phyloP scores from a whole-genome alignment of 1,284 basidiomycete species.

The Ustilago loliicola region DNA sequence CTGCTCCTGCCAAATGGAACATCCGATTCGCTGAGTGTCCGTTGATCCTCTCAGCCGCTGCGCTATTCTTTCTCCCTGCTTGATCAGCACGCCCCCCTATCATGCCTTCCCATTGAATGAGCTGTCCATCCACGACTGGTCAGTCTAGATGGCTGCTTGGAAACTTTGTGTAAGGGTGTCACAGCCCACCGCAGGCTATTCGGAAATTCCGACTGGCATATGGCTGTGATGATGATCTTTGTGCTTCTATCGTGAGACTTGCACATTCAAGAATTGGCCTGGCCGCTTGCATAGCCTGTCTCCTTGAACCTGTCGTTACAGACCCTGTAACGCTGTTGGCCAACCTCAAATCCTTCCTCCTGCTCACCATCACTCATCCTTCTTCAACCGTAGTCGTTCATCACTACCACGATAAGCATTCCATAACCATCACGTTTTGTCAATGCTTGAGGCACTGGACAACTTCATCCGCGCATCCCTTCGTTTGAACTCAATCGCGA shows the following conservation, averaged over 20 bases:
- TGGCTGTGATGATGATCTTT: not conserved
- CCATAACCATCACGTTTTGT: too few relatives aligned
- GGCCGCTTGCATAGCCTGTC: not conserved
- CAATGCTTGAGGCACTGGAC: too few relatives aligned
- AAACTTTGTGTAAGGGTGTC: too few relatives aligned
- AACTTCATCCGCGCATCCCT: too few relatives aligned
- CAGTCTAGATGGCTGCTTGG: not conserved
- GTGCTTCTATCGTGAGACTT: conserved; percentile 9
- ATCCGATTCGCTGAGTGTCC: conserved; percentile 1
- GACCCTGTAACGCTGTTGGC: too few relatives aligned
- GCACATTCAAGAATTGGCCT: not conserved
- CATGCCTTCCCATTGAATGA: not conserved
- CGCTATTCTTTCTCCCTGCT: not conserved
- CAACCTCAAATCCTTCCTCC: too few relatives aligned
- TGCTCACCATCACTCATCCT: too few relatives aligned
- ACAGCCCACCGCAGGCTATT: not conserved
- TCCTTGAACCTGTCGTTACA: too few relatives aligned
- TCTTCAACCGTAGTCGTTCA: too few relatives aligned
- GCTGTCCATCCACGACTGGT: not conserved
- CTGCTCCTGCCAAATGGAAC: not conserved
- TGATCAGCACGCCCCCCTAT: conserved; percentile 2
- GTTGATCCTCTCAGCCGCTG: not conserved
- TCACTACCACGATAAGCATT: too few relatives aligned
- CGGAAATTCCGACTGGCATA: not conserved
- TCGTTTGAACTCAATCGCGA: too few relatives aligned